phyloP scores from a whole-genome alignment of 345 rosid species.

The Dovyalis caffra region DNA sequence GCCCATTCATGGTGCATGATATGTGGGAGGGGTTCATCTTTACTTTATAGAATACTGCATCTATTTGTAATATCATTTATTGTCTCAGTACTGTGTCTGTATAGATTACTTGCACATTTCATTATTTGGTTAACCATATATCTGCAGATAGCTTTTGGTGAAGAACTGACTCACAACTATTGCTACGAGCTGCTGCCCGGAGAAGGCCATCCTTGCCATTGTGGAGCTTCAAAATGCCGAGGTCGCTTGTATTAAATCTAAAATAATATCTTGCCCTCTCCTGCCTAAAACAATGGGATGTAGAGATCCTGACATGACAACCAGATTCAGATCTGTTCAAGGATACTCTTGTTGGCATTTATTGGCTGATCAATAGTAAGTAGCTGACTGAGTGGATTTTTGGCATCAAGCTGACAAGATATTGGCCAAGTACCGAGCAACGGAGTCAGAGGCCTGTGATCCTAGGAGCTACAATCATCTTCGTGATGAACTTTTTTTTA shows the following conservation, averaged over 20 bases:
- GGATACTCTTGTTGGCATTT: background rate
- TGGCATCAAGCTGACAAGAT: background rate
- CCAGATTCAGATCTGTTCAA: background rate
- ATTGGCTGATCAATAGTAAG: background rate
- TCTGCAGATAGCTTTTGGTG: constrained; percentile 89
- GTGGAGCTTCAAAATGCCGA: constrained; percentile 65
- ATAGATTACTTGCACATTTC: background rate
- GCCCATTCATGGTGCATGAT: background rate
- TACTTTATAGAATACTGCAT: background rate
- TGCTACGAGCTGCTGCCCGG: constrained; percentile 49
- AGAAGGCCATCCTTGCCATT: constrained; percentile 64
- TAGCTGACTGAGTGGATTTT: background rate
- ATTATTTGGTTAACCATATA: constrained; percentile 5
- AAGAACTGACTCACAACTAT: constrained; percentile 77
- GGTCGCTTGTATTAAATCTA: constrained; percentile 50
- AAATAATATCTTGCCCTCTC: background rate
- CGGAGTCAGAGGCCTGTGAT: background rate
- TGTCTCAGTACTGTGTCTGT: background rate
- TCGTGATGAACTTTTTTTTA: background rate
- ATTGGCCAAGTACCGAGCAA: background rate
- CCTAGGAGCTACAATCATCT: background rate
- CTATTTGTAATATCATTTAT: background rate
- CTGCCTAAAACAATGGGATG: background rate
- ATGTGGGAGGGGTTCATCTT: background rate
- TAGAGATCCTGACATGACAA: background rate